phyloP scores from a whole-genome alignment of 495 filamentous ascomycete species.

The Penicillium coffeae region DNA sequence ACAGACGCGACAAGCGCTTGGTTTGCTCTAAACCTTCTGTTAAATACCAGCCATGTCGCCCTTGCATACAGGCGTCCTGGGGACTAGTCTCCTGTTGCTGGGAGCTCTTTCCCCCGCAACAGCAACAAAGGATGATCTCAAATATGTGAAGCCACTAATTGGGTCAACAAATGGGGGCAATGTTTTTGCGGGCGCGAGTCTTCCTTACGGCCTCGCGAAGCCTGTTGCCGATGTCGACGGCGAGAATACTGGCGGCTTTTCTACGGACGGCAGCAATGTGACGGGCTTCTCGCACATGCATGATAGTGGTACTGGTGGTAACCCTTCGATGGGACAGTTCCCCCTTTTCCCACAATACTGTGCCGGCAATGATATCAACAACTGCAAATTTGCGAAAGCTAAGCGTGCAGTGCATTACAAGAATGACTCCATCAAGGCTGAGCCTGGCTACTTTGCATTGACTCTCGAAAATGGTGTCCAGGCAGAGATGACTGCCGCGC shows the following conservation, averaged over 20 bases:
- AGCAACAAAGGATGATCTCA: conserved; percentile 20
- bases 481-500: conserved; percentile 66
- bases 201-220: conserved; percentile 72
- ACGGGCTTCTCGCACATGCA: conserved; percentile 64
- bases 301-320: conserved; percentile 65
- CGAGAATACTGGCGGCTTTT: conserved; percentile 68
- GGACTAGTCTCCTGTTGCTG: conserved; percentile 2
- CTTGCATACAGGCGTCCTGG: background rate
- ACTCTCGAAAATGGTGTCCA: conserved; percentile 54
- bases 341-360: conserved; percentile 66
- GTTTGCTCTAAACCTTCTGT: background rate
- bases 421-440: conserved; percentile 53
- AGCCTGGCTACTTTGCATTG: conserved; percentile 65
- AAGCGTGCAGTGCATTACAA: conserved; percentile 41
- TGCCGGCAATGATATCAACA: conserved; percentile 54
- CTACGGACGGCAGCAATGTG: conserved; percentile 58
- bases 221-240: conserved; percentile 67
- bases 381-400: conserved; percentile 56
- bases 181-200: conserved; percentile 70
- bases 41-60: conserved; percentile 1
- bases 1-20: conserved; percentile 1
- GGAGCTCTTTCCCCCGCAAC: background rate
- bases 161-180: conserved; percentile 57
- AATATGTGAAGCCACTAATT: conserved; percentile 50
- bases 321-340: conserved; percentile 68